A percentile compares a stretch with the other conserved stretches of the same genome.
These are phyloP conservation scores for Seminavis robusta DNA, from an alignment of 108 stramenopile genomes.

Conservation along the genomic window DNA sequence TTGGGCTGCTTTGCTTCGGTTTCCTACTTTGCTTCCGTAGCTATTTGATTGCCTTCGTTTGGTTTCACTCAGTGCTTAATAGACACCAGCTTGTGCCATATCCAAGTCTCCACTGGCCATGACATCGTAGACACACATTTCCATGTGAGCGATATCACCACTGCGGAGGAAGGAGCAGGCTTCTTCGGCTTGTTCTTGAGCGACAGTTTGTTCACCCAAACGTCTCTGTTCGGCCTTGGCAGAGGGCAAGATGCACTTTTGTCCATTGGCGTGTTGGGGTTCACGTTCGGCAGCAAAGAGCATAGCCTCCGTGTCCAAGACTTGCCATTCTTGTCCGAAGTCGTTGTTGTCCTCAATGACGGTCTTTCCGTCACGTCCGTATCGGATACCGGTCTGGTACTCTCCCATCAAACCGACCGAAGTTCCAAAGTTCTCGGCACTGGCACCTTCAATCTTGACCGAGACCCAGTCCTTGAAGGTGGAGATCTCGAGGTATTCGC, in stretches of 20 bases:
- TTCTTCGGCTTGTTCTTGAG: background rate
- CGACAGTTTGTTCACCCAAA: background rate
- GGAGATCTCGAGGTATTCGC: conserved; percentile 1
- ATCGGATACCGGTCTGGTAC: background rate
- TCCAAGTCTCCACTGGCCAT: conserved; percentile 7
- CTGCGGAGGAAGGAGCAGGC: no score
- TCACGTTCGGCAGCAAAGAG: no score
- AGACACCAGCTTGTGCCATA: background rate
- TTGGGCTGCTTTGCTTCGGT: no score
- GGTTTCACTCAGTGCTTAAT: no score
- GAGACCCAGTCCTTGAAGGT: conserved; percentile 4
- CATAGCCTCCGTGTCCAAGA: background rate
- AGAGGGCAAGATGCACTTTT: background rate
- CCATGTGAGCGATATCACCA: no score
- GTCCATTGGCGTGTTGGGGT: background rate
- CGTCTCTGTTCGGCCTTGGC: no score
- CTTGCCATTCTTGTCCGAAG: conserved; percentile 8
- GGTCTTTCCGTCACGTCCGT: conserved; percentile 13
- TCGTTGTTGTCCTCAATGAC: conserved; percentile 4
- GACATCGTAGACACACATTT: conserved; percentile 6
- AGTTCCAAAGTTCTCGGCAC: no score
- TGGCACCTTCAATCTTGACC: background rate
- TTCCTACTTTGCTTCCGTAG: no score
- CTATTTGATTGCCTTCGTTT: no score
- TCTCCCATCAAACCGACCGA: conserved; percentile 11